These are phyloP conservation scores for Leptographium procerum DNA, from an alignment of 2,329 filamentous ascomycete genomes.

Conservation along the genomic window DNA sequence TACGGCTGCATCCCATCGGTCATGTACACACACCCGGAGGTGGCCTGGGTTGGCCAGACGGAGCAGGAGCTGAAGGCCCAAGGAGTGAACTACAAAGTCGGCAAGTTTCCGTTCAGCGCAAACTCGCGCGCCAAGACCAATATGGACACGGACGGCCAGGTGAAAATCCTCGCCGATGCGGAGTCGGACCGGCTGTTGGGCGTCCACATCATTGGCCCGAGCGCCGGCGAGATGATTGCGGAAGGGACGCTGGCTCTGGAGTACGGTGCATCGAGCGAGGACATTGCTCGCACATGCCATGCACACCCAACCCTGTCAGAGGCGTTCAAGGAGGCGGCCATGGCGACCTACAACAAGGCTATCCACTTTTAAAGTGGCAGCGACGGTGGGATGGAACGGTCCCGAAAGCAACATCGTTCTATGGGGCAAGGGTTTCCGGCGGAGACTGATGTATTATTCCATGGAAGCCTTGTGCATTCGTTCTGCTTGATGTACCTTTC, in stretches of 20 bases:
- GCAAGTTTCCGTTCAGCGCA: constrained; percentile 92
- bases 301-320: constrained; percentile 93
- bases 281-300: constrained; percentile 89
- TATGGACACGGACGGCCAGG: constrained; percentile 85
- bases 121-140: constrained; percentile 99
- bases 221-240: constrained; percentile 98
- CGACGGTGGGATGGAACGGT: neutral
- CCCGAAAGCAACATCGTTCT: neutral
- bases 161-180: constrained; percentile 94
- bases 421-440: neutral
- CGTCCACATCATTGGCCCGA: constrained; percentile 91
- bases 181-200: constrained; percentile 94
- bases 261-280: constrained; percentile 91
- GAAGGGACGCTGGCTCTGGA: constrained; percentile 91
- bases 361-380: constrained; percentile 77
- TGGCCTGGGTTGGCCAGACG: constrained; percentile 96
- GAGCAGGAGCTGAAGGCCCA: constrained; percentile 89
- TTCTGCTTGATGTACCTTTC: neutral
- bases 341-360: constrained; percentile 90
- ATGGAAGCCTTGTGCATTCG: neutral
- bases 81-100: constrained; percentile 83
- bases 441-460: neutral
- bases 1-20: constrained; percentile 95
- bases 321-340: constrained; percentile 99
- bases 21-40: constrained; percentile 99